These are phyloP conservation scores for Fusarium sp. DNA, from an alignment of 2,329 filamentous ascomycete genomes.

Conservation along the genomic window DNA sequence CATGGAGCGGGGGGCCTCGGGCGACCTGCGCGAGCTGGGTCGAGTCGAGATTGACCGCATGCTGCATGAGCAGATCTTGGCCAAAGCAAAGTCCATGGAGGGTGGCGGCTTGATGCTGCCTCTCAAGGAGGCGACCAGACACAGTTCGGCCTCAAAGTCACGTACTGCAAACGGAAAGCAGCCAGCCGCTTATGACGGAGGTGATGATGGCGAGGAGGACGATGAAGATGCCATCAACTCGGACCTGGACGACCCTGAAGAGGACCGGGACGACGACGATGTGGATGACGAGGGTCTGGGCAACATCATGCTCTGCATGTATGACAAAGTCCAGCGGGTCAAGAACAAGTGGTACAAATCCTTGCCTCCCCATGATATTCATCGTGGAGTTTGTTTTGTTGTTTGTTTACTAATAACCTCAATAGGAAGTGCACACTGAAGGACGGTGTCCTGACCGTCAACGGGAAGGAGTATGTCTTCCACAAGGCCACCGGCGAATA, in stretches of 20 bases:
- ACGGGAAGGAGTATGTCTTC: conserved; percentile 96
- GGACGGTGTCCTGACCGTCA: conserved; percentile 93
- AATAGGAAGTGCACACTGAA: conserved; percentile 95
- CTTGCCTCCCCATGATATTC: neutral
- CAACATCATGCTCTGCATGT: conserved; percentile 98
- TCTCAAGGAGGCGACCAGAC: conserved; percentile 65
- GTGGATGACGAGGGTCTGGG: conserved; percentile 86
- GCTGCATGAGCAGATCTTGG: conserved; percentile 75
- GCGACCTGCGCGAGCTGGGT: conserved; percentile 65
- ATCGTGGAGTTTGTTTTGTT: neutral
- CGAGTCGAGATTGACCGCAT: conserved; percentile 74
- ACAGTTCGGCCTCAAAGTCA: conserved; percentile 27
- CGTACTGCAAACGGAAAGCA: conserved; percentile 45
- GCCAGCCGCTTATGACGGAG: conserved; percentile 68
- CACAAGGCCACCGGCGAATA: conserved; percentile 98
- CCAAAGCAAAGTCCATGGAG: conserved; percentile 75
- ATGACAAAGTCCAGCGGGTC: conserved; percentile 98
- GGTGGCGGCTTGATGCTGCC: conserved; percentile 82
- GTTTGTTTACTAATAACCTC: conserved; percentile 20
- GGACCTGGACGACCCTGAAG: conserved; percentile 94
- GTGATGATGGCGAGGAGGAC: conserved; percentile 67
- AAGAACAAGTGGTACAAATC: conserved; percentile 91
- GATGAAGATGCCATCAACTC: conserved; percentile 99
- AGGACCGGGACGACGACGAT: conserved; percentile 83
- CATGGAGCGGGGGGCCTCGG: conserved; percentile 64